Base-by-base conservation (phyloP, 2,329 filamentous ascomycete genomes). In the Colletotrichum scovillei region DNA sequence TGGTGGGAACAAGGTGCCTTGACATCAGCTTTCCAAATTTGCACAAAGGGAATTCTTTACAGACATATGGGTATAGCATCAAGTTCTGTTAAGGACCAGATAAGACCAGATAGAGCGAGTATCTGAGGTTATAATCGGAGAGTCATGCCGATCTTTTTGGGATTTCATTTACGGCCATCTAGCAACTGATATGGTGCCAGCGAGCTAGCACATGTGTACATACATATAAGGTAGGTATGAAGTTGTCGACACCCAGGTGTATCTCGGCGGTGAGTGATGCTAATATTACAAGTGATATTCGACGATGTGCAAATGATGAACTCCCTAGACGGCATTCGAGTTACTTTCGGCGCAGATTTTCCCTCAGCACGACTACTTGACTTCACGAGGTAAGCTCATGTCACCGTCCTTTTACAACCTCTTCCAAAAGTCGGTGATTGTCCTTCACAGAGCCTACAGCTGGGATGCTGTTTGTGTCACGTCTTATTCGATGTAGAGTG, bases 401-500 rank as follows among this genome's bases (percentile, higher is more conserved):
- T 38, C 12, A 38, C 12, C 35, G 2, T 38, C 35, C 5, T 38
- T 38, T 16, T 12, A 38, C 35, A 38, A 46, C 16, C 42, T 46
- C 19, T 19, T 16, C 16, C 0, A 1, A 19, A 9, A 19, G 3
- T 7, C 16, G 6, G 42, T 8, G 19, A 46, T 19, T 46, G 42
- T 19, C 16, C 6, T 5, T 46, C 2, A 7, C 7, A 6, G n/a
- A 46, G 7, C 6, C 19, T 8, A n/a, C 42, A 46, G 2, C 1
- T 46, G 42, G 42, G n/a, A 19, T 0, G 2, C 6, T 46, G 0
- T 5, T 6, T 16, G 14, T 38, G 4, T 38, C 35, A 5, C 35
- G 5, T 38, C 35, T 38, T 2, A 16, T 16, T 5, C 14, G 5
- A 16, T 38, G 0, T 0, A 1, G 1, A 16, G 6, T 5, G 5